Percentiles rank a stretch among this genome's conserved stretches.
These are phyloP conservation scores for Harrya chromipes DNA, from an alignment of 768 basidiomycete genomes.

Conservation along the genomic window DNA sequence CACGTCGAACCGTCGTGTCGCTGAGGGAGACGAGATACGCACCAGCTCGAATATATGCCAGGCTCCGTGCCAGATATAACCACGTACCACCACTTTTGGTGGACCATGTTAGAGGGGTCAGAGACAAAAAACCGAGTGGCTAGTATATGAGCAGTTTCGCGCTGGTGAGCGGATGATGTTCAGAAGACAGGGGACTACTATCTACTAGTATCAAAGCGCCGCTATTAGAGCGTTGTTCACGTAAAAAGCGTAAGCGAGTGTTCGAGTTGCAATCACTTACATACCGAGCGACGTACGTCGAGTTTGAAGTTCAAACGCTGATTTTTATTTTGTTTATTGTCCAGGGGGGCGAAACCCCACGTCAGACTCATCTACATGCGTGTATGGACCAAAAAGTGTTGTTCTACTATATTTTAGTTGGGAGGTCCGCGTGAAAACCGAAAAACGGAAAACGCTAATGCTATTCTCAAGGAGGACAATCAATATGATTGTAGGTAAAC, in stretches of 20 bases:
- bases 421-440: too few relatives aligned
- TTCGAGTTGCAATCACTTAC: too few relatives aligned
- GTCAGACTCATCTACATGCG: too few relatives aligned
- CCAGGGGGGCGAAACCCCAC: too few relatives aligned
- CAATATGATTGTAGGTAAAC: constrained; percentile 7
- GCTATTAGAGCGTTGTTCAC: background rate
- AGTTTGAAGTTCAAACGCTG: too few relatives aligned
- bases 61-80: constrained; percentile 27
- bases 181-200: constrained; percentile 23
- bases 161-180: constrained; percentile 1
- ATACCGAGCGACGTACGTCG: too few relatives aligned
- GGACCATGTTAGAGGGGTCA: constrained; percentile 5
- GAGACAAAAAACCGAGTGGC: background rate
- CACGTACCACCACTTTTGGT: constrained; percentile 27
- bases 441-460: too few relatives aligned
- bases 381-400: too few relatives aligned
- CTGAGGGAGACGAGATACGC: constrained; percentile 6
- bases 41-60: constrained; percentile 31
- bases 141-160: background rate
- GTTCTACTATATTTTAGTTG: too few relatives aligned
- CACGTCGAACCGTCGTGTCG: constrained; percentile 8
- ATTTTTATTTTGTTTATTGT: too few relatives aligned
- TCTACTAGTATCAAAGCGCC: background rate
- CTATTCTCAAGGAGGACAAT: background rate
- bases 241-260: constrained; percentile 5